Evolutionary conservation across 139 green algal species (phyloP), one percentile per base, ranked within the genome.

Genomic region (Chlorella vulgaris): DNA sequence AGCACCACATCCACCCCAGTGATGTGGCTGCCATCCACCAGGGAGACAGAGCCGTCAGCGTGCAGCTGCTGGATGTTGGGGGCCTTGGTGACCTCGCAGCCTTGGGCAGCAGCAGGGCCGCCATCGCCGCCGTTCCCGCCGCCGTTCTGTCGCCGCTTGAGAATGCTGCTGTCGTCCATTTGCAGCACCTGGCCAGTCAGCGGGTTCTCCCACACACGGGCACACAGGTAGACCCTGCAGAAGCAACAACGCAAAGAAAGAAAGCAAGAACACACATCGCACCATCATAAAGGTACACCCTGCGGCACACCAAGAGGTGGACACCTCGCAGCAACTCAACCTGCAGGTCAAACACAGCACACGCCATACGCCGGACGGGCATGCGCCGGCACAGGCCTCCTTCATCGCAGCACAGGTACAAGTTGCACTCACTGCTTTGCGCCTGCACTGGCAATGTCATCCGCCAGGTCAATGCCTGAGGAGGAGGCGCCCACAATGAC

Each of bases 151-250:
- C 63, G 66, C 36, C n/a, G 28, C 61, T 43, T 7, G 31, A 2
- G 28, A 39, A 29, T 79, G 24, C 47, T 82, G 53, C 38, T 62
- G 50, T 83, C 78, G 6, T 77, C 18, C 4, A 78, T 71, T 62
- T 53, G 10, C 60, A 81, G 21, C 22, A 29, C 31, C 65, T 78
- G 39, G 42, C 71, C 55, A 7, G 78, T 85, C 22, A 78, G 77
- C 3, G 82, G 82, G 69, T 88, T 86, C 39, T 89, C 58, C 86
- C 86, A 95, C 3, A 38, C 68, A 3, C 91, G 78, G 0, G 87
- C 87, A 35, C 76, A 90, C n/a, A 96, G 78, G 58, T 92, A 87
- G 33, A 95, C 91, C 76, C 80, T 90, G 78, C 77, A 73, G 69
- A 24, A 15, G 13, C 47, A 58, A 58, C 10, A 10, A 15, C 10